Evolutionary conservation across 257 asterid species (phyloP).

Genomic region (Jacaranda mimosifolia): DNA sequence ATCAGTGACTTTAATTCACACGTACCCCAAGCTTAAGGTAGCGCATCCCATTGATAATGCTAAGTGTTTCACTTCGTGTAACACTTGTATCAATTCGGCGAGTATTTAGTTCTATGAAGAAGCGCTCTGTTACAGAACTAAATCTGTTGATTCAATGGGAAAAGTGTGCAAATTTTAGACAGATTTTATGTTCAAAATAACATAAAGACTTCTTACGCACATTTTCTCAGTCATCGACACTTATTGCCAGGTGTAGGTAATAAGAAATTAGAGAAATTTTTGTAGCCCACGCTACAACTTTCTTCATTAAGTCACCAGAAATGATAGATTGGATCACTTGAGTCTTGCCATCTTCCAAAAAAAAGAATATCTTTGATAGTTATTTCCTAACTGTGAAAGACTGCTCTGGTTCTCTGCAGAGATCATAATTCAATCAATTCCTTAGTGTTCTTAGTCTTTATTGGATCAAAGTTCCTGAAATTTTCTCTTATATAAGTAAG

Average conservation of each 20-base stretch:
- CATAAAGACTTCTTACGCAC: slow-evolving; percentile 32
- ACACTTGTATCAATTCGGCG: slow-evolving; percentile 91
- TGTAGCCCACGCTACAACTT: slow-evolving; percentile 20
- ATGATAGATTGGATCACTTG: slow-evolving; percentile 14
- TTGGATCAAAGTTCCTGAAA: slow-evolving; percentile 10
- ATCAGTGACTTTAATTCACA: slow-evolving; percentile 38
- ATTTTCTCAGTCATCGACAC: slow-evolving; percentile 24
- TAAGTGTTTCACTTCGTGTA: slow-evolving; percentile 98
- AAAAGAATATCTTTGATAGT: background rate
- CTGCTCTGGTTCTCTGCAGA: slow-evolving; percentile 14
- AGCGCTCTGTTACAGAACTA: slow-evolving; percentile 98
- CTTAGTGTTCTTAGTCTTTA: slow-evolving; percentile 1
- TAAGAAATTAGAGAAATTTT: slow-evolving; percentile 14
- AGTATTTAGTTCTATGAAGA: slow-evolving; percentile 95
- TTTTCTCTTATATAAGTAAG: slow-evolving; percentile 14
- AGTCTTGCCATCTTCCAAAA: background rate
- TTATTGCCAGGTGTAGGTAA: slow-evolving; percentile 18
- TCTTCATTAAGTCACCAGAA: slow-evolving; percentile 9
- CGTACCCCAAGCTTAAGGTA: slow-evolving; percentile 98
- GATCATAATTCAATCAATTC: too few species aligned
- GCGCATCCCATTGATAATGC: slow-evolving; percentile 96
- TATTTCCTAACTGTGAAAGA: slow-evolving; percentile 9
- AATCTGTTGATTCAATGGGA: slow-evolving; percentile 67
- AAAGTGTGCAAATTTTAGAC: slow-evolving; percentile 32
- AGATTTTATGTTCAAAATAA: slow-evolving; percentile 21